Conservation (phyloP, 768 basidiomycete species). For the Mycena pura region DNA sequence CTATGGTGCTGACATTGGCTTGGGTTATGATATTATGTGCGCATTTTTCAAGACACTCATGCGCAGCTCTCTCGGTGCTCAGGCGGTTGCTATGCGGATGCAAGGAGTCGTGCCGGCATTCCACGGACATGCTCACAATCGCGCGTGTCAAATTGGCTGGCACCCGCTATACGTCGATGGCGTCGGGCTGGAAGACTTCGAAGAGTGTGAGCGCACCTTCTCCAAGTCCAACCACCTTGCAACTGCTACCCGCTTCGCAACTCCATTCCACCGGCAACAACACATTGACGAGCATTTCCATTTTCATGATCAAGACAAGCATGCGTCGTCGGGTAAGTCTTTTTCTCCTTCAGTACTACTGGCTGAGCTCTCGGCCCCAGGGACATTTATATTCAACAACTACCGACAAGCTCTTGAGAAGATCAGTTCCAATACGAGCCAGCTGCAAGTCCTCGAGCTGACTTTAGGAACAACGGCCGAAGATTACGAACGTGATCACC, state of each 20-base stretch:
- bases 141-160: slow-evolving; percentile 31
- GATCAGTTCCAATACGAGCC: neutral
- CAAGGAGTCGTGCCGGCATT: slow-evolving; percentile 27
- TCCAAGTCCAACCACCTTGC: slow-evolving; percentile 17
- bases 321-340: neutral
- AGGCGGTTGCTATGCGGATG: slow-evolving; percentile 1
- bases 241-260: neutral
- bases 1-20: slow-evolving; percentile 19
- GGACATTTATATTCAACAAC: neutral
- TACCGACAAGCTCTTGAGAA: neutral
- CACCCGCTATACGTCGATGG: slow-evolving; percentile 27
- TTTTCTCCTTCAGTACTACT: neutral
- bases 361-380: neutral
- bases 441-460: neutral
- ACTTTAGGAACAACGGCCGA: neutral
- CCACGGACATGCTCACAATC: slow-evolving; percentile 37
- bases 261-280: slow-evolving; percentile 6
- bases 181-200: slow-evolving; percentile 26
- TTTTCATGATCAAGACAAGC: neutral
- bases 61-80: slow-evolving; percentile 25
- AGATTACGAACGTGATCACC: neutral
- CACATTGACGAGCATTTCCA: slow-evolving; percentile 1
- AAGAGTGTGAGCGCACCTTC: slow-evolving; percentile 28
- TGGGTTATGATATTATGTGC: slow-evolving; percentile 38
- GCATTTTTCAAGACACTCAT: slow-evolving; percentile 32